These are phyloP conservation scores for Neofusicoccum sp. DNA, from an alignment of 2,329 filamentous ascomycete genomes.

Conservation along the genomic window DNA sequence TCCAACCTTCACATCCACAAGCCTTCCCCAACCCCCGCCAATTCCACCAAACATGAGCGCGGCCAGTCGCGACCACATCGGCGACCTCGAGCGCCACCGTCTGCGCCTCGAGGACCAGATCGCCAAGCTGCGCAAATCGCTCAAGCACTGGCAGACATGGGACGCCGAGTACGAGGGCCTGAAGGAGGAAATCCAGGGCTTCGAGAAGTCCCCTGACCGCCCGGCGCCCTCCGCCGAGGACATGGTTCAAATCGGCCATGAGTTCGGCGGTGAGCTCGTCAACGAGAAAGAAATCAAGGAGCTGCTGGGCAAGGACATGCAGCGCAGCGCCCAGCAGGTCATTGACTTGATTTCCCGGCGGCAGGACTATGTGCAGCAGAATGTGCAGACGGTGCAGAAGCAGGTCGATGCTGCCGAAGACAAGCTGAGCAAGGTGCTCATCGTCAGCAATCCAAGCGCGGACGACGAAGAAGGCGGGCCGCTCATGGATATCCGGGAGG, in stretches of 20 bases:
- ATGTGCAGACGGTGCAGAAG: constrained; percentile 73
- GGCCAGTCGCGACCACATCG: constrained; percentile 53
- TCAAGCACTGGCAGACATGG: constrained; percentile 88
- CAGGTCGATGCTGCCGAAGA: constrained; percentile 70
- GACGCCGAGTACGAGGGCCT: constrained; percentile 90
- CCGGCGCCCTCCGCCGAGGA: constrained; percentile 27
- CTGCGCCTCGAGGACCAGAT: constrained; percentile 76
- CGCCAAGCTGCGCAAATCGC: constrained; percentile 69
- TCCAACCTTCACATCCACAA: neutral
- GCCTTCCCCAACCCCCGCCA: neutral
- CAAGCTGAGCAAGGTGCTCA: constrained; percentile 66
- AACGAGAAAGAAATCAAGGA: constrained; percentile 62
- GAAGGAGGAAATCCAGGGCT: constrained; percentile 73
- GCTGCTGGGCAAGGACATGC: constrained; percentile 50
- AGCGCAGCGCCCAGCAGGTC: constrained; percentile 64
- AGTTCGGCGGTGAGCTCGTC: constrained; percentile 66
- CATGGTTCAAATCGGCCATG: constrained; percentile 53
- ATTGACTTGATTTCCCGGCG: constrained; percentile 70
- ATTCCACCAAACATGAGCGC: constrained; percentile 7
- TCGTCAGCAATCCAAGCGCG: constrained; percentile 62
- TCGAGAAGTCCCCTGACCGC: constrained; percentile 38
- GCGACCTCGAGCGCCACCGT: constrained; percentile 74
- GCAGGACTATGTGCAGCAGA: constrained; percentile 87
- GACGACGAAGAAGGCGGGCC: constrained; percentile 71
- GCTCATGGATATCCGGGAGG: constrained; percentile 87